Conservation (phyloP, 192 early-diverging fungal species). For the Pilobolus umbonatus region DNA sequence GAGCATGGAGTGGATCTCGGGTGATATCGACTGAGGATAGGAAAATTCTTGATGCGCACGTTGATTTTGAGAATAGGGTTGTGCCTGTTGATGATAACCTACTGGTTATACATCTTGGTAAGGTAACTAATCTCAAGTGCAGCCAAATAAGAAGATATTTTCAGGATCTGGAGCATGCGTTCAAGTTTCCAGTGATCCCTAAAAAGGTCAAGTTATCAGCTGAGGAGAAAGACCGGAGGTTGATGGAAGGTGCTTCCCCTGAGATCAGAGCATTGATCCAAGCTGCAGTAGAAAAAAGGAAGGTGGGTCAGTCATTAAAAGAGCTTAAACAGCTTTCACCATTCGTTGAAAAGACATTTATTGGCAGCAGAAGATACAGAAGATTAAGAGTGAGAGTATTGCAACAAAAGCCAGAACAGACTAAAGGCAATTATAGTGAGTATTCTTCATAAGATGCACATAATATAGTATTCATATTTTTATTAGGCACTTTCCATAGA, state of each 20-base stretch:
- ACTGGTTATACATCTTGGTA: too few species aligned
- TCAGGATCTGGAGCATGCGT: too few species aligned
- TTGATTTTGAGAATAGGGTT: too few species aligned
- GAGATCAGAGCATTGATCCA: neutral
- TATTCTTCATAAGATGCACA: neutral
- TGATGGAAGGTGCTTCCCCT: neutral
- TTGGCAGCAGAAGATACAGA: constrained; percentile 7
- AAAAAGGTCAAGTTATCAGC: neutral
- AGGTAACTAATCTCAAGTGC: neutral
- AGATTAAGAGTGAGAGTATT: neutral
- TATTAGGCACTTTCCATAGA: neutral
- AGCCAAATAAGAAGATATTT: constrained; percentile 2
- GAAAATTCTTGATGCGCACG: too few species aligned
- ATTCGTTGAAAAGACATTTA: neutral
- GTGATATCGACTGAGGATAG: too few species aligned
- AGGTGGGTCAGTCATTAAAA: neutral
- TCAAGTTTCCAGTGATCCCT: too few species aligned
- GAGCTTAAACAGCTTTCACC: too few species aligned
- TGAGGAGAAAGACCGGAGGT: neutral
- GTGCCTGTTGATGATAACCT: too few species aligned
- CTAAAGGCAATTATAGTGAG: neutral
- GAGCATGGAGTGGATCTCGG: too few species aligned
- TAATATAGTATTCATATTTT: neutral
- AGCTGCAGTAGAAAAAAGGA: neutral
- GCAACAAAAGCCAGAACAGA: neutral